Percentiles rank a stretch among this genome's conserved stretches.
Evolutionary conservation across 306 rosid genomes (phyloP).

Genomic region (Malus asiatica): DNA sequence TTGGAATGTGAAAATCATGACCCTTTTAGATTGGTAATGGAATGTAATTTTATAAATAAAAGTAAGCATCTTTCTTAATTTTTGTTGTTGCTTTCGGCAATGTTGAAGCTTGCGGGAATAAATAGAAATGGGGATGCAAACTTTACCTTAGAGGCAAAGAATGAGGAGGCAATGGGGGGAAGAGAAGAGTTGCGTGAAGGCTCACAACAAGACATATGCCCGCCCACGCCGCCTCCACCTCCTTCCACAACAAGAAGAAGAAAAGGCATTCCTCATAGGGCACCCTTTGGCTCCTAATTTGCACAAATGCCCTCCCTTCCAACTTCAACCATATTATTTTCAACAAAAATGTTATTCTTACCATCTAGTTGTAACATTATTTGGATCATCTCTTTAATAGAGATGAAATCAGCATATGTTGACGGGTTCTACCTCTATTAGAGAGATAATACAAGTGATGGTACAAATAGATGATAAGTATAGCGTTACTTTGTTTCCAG

Average conservation of each 20-base stretch:
- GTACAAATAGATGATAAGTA: too few relatives aligned
- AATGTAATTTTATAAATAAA: not conserved
- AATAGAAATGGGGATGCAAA: constrained; percentile 77
- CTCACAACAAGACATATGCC: constrained; percentile 64
- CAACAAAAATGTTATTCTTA: not conserved
- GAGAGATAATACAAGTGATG: too few relatives aligned
- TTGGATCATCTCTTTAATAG: too few relatives aligned
- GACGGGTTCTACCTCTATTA: too few relatives aligned
- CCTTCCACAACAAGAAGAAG: constrained; percentile 82
- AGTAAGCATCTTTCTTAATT: not conserved
- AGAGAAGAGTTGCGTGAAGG: constrained; percentile 69
- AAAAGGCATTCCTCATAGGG: constrained; percentile 94
- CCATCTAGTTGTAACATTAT: too few relatives aligned
- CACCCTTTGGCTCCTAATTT: constrained; percentile 71
- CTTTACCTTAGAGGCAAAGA: constrained; percentile 50
- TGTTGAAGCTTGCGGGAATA: constrained; percentile 64
- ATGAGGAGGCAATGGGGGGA: constrained; percentile 33
- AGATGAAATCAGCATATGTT: too few relatives aligned
- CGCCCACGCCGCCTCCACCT: constrained; percentile 71
- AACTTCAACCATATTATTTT: not conserved
- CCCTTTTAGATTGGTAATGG: not conserved
- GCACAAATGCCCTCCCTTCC: not conserved
- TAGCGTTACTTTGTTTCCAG: not conserved
- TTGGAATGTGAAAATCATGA: too few relatives aligned
- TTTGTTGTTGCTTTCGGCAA: not conserved